Evolutionary conservation across 805 yeast genomes (phyloP), one percentile per base, ranked within the genome.

Genomic region (Lachancea thermotolerans): DNA sequence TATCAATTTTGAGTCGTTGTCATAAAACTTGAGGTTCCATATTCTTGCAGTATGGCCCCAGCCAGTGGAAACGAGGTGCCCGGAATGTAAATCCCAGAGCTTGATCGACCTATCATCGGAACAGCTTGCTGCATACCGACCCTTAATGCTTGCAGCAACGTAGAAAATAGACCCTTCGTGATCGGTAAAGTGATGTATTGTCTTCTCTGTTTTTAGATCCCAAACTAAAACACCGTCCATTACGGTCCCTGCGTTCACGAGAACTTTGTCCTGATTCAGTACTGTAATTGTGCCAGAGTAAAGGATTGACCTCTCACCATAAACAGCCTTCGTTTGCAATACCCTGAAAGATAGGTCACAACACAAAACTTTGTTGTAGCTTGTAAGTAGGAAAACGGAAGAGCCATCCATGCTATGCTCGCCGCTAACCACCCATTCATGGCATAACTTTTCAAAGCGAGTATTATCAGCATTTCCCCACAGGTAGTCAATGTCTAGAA

Each of bases 31-130:
- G 37, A 91, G 67, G 36, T 77, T 75, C 99, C 99, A 93, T 35
- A 93, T 90, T 59, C 99, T 76, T 0, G 98, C 91, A 1, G 85
- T 82, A 60, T 93, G 99, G 11, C 98, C 99, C 97, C 97, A 93
- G 0, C 96, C 97, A 25, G 81, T 77, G 1, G 91, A 84, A 34
- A 85, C 53, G 30, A 79, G 64, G 10, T 65, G 54, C 1, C 95
- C 91, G 1, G 75, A 58, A 6, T 56, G 56, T 49, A 82, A 66
- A 54, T 78, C 78, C 82, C 89, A 89, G 5, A 91, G 60, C 46
- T 81, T 82, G 44, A 93, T 79, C 0, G 96, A 85, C 49, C 99
- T 73, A 59, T 91, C 99, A 63, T 93, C 98, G 0, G 98, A 91
- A 60, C 99, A 93, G 40, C 91, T 81, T 1, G 82, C 79, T 7